Conservation (phyloP, 164 flowering plant species). For the Berberis vulgaris region DNA sequence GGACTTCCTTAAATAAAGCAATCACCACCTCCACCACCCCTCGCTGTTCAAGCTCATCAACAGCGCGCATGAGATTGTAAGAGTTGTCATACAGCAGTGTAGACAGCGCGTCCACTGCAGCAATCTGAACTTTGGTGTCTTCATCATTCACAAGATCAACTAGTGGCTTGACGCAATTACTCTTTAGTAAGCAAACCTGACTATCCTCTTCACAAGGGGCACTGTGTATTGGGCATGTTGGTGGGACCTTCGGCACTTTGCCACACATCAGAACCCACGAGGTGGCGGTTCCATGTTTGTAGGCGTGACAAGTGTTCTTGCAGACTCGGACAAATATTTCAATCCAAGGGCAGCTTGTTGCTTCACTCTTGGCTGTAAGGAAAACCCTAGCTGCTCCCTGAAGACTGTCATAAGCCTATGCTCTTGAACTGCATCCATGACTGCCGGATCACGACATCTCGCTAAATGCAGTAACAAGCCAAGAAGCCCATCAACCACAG, state of each 20-base stretch:
- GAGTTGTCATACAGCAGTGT: constrained; percentile 30
- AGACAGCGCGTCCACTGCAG: constrained; percentile 45
- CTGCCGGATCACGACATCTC: constrained; percentile 24
- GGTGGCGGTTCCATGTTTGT: constrained; percentile 29
- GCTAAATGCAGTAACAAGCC: constrained; percentile 44
- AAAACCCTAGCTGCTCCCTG: constrained; percentile 24
- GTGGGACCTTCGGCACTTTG: constrained; percentile 19
- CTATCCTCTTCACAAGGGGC: constrained; percentile 29
- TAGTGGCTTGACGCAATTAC: constrained; percentile 39
- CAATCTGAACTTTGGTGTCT: constrained; percentile 35
- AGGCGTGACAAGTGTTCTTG: constrained; percentile 11
- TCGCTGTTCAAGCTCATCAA: constrained; percentile 33
- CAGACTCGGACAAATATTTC: constrained; percentile 40
- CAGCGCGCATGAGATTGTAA: constrained; percentile 18
- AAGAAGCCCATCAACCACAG: constrained; percentile 48
- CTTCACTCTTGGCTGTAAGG: constrained; percentile 35
- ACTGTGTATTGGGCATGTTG: constrained; percentile 40
- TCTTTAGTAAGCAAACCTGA: constrained; percentile 38
- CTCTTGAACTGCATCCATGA: constrained; percentile 25
- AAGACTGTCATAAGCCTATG: constrained; percentile 29
- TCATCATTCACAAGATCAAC: constrained; percentile 33
- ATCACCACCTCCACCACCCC: constrained; percentile 27
- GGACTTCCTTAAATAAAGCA: constrained; percentile 30
- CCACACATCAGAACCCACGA: constrained; percentile 38
- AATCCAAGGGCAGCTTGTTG: constrained; percentile 43